A percentile compares a stretch with the other conserved stretches of the same genome.
Evolutionary conservation across 805 yeast species (phyloP).

Genomic region (Ogataea salicorniae): DNA sequence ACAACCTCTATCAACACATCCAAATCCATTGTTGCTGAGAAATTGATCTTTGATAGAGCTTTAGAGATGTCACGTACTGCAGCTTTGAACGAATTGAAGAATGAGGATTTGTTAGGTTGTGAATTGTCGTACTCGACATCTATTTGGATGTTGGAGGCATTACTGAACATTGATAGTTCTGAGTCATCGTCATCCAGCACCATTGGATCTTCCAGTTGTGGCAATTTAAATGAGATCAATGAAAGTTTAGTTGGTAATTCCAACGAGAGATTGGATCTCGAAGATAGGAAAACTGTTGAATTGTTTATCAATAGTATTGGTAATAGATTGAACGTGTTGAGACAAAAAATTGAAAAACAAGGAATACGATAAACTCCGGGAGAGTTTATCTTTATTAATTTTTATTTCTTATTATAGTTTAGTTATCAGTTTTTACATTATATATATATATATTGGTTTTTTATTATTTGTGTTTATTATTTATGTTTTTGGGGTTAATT

Average conservation of each 20-base stretch:
- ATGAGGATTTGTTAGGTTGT: constrained; percentile 69
- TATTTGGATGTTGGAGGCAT: constrained; percentile 91
- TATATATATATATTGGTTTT: neutral
- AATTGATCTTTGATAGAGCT: constrained; percentile 86
- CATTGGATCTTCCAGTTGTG: constrained; percentile 20
- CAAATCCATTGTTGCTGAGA: constrained; percentile 60
- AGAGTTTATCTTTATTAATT: neutral
- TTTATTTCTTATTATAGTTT: neutral
- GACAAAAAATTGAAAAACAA: constrained; percentile 46
- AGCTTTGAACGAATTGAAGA: constrained; percentile 79
- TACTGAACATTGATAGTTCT: constrained; percentile 43
- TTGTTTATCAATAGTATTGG: constrained; percentile 80
- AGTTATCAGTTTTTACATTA: neutral
- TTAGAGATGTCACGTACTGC: constrained; percentile 89
- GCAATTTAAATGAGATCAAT: constrained; percentile 10
- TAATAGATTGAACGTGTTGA: constrained; percentile 66
- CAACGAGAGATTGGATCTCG: constrained; percentile 49
- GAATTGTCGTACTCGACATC: constrained; percentile 88
- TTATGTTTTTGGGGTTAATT: neutral
- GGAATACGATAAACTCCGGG: constrained; percentile 4
- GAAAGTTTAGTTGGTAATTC: constrained; percentile 28
- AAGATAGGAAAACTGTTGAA: constrained; percentile 71
- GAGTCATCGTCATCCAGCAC: neutral
- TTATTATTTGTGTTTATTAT: neutral
- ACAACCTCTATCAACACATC: neutral